Evolutionary conservation across 78 protist genomes (phyloP).

Genomic region (Pirum gemmata): DNA sequence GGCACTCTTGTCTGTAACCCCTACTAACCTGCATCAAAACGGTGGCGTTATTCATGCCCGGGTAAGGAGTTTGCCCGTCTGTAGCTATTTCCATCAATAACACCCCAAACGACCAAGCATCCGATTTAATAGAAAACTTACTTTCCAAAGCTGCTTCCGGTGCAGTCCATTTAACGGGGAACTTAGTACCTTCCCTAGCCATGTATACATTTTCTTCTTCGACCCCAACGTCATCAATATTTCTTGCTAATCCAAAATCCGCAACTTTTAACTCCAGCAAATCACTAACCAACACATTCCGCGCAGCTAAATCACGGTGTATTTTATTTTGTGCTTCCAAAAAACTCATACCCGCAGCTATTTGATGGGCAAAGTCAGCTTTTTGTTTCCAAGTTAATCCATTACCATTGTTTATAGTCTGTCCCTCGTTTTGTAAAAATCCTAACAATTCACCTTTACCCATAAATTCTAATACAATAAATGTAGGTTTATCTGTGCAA

Average conservation of each 20-base stretch:
- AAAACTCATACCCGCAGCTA: slow-evolving; percentile 52
- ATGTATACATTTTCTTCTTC: slow-evolving; percentile 38
- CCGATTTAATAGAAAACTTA: slow-evolving; percentile 32
- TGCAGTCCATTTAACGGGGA: slow-evolving; percentile 60
- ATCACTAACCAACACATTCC: slow-evolving; percentile 42
- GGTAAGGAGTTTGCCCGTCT: slow-evolving; percentile 48
- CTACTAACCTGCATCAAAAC: slow-evolving; percentile 20
- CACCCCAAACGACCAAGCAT: slow-evolving; percentile 50
- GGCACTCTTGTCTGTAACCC: slow-evolving; percentile 46
- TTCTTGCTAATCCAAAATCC: slow-evolving; percentile 53
- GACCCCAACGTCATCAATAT: not conserved
- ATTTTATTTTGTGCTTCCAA: slow-evolving; percentile 33
- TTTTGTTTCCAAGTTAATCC: slow-evolving; percentile 37
- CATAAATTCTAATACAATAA: slow-evolving; percentile 50
- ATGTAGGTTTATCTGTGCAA: slow-evolving; percentile 52
- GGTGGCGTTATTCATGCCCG: slow-evolving; percentile 50
- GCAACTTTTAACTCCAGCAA: slow-evolving; percentile 45
- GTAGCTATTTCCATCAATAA: slow-evolving; percentile 49
- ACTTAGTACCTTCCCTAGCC: slow-evolving; percentile 50
- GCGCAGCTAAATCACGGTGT: slow-evolving; percentile 55
- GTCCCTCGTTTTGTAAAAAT: slow-evolving; percentile 22
- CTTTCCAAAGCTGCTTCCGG: slow-evolving; percentile 47
- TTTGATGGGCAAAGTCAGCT: slow-evolving; percentile 49
- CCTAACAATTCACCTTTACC: slow-evolving; percentile 38
- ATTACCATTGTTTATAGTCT: not conserved